A percentile compares a stretch with the other conserved stretches of the same genome.
Conservation (phyloP, 2,329 filamentous ascomycete species). For the Scedosporium boydii region DNA sequence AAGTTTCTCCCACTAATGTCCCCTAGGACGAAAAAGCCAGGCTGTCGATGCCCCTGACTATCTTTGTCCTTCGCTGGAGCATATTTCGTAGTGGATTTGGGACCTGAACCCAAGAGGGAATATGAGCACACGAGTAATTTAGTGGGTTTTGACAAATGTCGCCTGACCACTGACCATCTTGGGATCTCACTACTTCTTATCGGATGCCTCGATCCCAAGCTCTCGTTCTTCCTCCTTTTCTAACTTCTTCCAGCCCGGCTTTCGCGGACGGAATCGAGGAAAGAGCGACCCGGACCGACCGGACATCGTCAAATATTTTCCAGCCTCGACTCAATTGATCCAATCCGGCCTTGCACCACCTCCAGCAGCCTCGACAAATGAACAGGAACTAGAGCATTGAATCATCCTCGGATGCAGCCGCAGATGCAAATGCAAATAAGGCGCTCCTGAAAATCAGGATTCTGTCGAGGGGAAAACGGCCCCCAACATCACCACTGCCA, state of each 20-base stretch:
- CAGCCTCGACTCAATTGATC: too few species aligned
- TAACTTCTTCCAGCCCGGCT: too few species aligned
- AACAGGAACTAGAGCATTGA: not conserved
- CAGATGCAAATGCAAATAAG: not conserved
- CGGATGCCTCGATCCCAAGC: not conserved
- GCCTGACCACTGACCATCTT: not conserved
- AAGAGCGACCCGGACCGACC: too few species aligned
- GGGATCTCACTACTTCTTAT: not conserved
- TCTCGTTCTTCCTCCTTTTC: too few species aligned
- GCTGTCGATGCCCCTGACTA: not conserved
- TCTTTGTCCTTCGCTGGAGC: not conserved
- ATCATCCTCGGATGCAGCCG: not conserved
- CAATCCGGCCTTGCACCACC: too few species aligned
- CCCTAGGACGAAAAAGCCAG: not conserved
- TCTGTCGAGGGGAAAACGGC: not conserved
- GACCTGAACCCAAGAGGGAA: not conserved
- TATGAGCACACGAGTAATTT: not conserved
- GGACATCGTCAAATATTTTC: too few species aligned
- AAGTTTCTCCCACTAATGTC: not conserved
- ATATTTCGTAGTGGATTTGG: not conserved
- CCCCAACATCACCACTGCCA: not conserved
- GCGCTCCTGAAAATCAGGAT: not conserved
- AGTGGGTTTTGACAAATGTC: not conserved
- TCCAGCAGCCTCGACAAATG: too few species aligned
- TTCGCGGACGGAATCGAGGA: too few species aligned